A percentile compares a stretch with the other conserved stretches of the same genome.
These are phyloP conservation scores for Scutellaria barbata DNA, from an alignment of 257 asterid genomes.

Conservation along the genomic window DNA sequence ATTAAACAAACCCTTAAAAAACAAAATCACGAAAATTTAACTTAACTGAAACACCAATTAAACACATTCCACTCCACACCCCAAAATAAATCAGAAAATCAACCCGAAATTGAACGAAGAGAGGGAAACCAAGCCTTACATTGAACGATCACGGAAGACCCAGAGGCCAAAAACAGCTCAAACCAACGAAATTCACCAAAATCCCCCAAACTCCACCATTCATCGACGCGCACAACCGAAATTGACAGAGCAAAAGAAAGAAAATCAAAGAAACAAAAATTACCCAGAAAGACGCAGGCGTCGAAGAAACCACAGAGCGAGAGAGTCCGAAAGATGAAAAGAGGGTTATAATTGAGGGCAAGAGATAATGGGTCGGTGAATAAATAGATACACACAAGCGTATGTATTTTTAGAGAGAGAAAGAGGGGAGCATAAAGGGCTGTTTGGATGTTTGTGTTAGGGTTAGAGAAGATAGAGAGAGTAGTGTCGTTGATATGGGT, in stretches of 20 bases:
- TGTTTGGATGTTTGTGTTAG: constrained; percentile 51
- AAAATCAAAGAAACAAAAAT: constrained; percentile 26
- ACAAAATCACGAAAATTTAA: background rate
- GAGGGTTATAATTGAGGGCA: constrained; percentile 35
- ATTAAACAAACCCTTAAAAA: background rate
- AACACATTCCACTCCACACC: constrained; percentile 34
- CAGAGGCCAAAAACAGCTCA: constrained; percentile 32
- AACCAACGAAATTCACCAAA: constrained; percentile 31
- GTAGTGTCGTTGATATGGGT: constrained; percentile 41
- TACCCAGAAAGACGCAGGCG: constrained; percentile 37
- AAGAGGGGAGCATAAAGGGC: constrained; percentile 28
- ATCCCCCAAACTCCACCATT: constrained; percentile 23
- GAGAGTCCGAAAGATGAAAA: constrained; percentile 16
- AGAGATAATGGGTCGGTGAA: constrained; percentile 42
- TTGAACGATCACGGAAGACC: constrained; percentile 37
- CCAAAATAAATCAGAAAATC: constrained; percentile 15
- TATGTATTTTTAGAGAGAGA: constrained; percentile 34
- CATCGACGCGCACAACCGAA: constrained; percentile 21
- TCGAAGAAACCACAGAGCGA: constrained; percentile 23
- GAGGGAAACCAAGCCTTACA: constrained; percentile 30
- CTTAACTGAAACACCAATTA: constrained; percentile 12
- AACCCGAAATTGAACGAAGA: background rate
- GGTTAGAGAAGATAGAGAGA: constrained; percentile 50
- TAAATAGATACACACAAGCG: constrained; percentile 29
- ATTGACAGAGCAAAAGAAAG: background rate